Evolutionary conservation across 1,284 basidiomycete species (phyloP).

Genomic region (Leccinum ponderosum): DNA sequence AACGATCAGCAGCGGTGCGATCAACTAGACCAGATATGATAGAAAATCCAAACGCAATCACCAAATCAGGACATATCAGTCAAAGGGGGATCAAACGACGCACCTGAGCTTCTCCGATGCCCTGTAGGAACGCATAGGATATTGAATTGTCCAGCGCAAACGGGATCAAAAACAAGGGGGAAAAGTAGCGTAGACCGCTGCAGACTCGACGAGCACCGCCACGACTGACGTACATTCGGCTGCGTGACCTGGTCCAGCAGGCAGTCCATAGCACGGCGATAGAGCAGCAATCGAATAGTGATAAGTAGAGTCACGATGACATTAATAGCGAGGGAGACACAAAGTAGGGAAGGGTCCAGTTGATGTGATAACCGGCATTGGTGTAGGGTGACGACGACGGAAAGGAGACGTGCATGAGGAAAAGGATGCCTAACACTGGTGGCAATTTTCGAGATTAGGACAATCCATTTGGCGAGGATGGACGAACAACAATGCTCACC

Average conservation of each 20-base stretch:
- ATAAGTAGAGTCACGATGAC: constrained; percentile 23
- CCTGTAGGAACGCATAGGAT: constrained; percentile 28
- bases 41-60: not conserved
- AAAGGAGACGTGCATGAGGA: constrained; percentile 30
- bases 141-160: constrained; percentile 13
- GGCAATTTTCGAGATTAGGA: not conserved
- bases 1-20: constrained; percentile 30
- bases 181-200: constrained; percentile 26
- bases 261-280: constrained; percentile 16
- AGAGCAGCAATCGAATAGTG: constrained; percentile 19
- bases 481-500: constrained; percentile 8
- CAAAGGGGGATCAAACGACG: not conserved
- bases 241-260: constrained; percentile 24
- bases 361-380: constrained; percentile 12
- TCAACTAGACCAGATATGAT: constrained; percentile 22
- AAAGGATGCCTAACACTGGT: constrained; percentile 26
- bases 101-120: constrained; percentile 30
- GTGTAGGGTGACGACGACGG: constrained; percentile 28
- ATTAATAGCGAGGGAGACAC: constrained; percentile 26
- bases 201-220: constrained; percentile 30
- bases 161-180: constrained; percentile 29
- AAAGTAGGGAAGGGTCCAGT: constrained; percentile 32
- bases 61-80: not conserved
- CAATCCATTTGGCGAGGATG: not conserved
- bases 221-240: constrained; percentile 25